Base-by-base conservation (phyloP, 2,329 filamentous ascomycete genomes). In the Aphanoascus verrucosus region DNA sequence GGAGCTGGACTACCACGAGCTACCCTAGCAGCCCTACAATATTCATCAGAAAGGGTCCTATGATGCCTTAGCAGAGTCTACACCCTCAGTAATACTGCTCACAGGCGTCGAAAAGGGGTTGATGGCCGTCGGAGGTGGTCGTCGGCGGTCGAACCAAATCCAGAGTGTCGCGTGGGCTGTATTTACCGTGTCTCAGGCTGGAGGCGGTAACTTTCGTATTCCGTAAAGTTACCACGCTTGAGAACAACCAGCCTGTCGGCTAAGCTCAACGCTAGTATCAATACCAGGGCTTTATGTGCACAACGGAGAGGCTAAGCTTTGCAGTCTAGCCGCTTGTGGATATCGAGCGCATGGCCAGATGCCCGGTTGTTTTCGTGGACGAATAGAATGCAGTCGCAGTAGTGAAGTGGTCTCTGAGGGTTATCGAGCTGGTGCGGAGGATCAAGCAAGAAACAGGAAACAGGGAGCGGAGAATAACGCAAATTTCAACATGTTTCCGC, bases 261-360 rank as follows among this genome's bases (percentile, higher is more conserved):
- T 17, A 50, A 50, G 48, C 48, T 50, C 48, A 50, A 43, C 37
- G 38, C 48, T 50, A 50, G 48, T 50, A 50, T 43, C 43, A n/a
- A 43, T n/a, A 20, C 48, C 23, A 28, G 15, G 8, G 38, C 38
- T 19, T 43, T 43, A 40, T 49, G 28, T 17, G 34, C 12, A 9
- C 4, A 20, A 6, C n/a, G 32, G 19, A 31, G 6, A 15, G 12
- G 19, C 28, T 37, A 49, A 40, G 34, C 35, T 40, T 49, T 38
- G 15, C 34, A 31, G 46, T 19, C 35, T 49, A 49, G 46, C 46
- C 12, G 19, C 9, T 38, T 49, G 35, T 28, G 46, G 34, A 49
- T 38, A 37, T 49, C 19, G 3, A 11, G 35, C 46, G 35, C 46
- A 49, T 49, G 46, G 15, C 46, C 35, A 40, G 46, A 49, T 49